Conservation (phyloP, 75 land plant species). For the Picea glauca region DNA sequence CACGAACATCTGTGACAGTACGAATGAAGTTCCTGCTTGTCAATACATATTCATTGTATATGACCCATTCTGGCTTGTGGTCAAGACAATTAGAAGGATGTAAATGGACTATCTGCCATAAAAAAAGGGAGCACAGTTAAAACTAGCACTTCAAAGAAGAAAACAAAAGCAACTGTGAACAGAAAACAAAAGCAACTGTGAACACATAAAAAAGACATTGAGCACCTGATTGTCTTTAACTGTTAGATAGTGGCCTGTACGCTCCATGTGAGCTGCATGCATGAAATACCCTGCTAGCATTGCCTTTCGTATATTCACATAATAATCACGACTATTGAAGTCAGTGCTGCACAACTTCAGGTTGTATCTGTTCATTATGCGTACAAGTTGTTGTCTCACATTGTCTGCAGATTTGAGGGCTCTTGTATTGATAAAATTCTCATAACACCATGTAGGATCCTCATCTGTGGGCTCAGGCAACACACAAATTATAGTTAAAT, state of each 20-base stretch:
- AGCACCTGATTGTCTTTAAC: conserved; percentile 91
- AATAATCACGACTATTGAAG: conserved; percentile 89
- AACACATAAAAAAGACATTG: neutral
- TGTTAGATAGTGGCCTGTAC: conserved; percentile 93
- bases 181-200: conserved; percentile 8
- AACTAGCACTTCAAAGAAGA: neutral
- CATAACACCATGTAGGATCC: conserved; percentile 95
- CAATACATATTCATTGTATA: conserved; percentile 92
- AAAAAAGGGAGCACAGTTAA: neutral
- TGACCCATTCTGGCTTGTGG: conserved; percentile 98
- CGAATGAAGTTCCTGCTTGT: conserved; percentile 92
- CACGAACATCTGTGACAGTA: conserved; percentile 86
- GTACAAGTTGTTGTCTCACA: conserved; percentile 88
- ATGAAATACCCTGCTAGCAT: conserved; percentile 96
- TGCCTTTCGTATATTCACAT: conserved; percentile 88
- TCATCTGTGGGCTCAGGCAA: conserved; percentile 49
- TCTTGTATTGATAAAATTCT: conserved; percentile 84
- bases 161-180: too few relatives aligned
- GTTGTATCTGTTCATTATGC: conserved; percentile 87
- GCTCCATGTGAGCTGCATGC: conserved; percentile 97
- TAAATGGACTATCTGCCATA: conserved; percentile 76
- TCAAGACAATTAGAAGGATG: conserved; percentile 95
- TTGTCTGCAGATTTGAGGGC: conserved; percentile 93
- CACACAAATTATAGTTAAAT: neutral
- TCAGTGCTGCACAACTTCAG: conserved; percentile 95